These are phyloP conservation scores for Trifolium fragiferum DNA, from an alignment of 306 rosid species.

Conservation along the genomic window DNA sequence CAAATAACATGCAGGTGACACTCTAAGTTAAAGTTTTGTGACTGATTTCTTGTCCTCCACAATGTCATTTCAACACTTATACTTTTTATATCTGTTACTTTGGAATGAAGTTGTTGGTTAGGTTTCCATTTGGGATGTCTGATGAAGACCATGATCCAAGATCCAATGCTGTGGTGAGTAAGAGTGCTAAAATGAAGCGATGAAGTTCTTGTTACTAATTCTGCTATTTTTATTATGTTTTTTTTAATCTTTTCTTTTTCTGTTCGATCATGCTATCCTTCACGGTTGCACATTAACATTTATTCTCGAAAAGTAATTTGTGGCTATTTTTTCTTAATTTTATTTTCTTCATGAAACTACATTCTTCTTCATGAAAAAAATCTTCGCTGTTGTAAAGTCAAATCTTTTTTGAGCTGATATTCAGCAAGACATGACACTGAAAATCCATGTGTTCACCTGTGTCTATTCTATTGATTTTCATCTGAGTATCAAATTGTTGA, in stretches of 20 bases:
- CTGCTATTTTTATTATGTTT: background rate
- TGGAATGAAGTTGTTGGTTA: conserved; percentile 65
- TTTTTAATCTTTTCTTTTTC: background rate
- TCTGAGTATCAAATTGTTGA: background rate
- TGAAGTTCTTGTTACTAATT: background rate
- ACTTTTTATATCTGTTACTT: conserved; percentile 32
- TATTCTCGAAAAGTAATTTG: background rate
- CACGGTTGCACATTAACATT: background rate
- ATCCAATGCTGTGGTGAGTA: conserved; percentile 58
- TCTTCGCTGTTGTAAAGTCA: background rate
- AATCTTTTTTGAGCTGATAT: conserved; percentile 4
- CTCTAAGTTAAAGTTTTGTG: conserved; percentile 24
- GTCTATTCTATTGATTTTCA: conserved; percentile 10
- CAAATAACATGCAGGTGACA: conserved; percentile 13
- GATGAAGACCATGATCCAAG: conserved; percentile 55
- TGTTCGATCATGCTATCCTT: background rate
- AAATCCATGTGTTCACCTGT: conserved; percentile 5
- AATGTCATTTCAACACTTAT: conserved; percentile 15
- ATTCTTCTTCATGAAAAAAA: conserved; percentile 14
- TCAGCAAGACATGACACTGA: background rate
- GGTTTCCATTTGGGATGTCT: conserved; percentile 65
- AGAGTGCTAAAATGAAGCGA: background rate
- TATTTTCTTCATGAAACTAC: conserved; percentile 12
- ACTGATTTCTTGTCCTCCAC: background rate
- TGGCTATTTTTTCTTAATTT: background rate